phyloP scores from a whole-genome alignment of 495 filamentous ascomycete genomes.

The Cetradonia linearis region DNA sequence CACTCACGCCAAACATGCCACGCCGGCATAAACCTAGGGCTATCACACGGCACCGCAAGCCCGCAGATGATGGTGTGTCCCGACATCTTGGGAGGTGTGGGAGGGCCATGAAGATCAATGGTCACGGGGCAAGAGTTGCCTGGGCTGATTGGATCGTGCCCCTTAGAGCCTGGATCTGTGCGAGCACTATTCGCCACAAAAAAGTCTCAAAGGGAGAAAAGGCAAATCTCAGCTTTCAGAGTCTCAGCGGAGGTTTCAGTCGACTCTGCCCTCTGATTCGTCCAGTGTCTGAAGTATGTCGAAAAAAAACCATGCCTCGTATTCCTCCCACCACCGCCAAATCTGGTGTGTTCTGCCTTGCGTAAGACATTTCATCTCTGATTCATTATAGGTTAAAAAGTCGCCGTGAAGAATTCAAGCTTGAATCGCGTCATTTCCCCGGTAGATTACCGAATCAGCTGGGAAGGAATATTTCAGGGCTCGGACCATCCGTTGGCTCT shows the following conservation, averaged over 20 bases:
- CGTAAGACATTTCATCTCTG: not conserved
- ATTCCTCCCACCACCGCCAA: not conserved
- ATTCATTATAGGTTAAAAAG: not conserved
- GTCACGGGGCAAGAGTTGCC: conserved; percentile 4
- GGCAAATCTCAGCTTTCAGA: not conserved
- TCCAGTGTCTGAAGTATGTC: not conserved
- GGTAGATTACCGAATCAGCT: not conserved
- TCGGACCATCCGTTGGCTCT: not conserved
- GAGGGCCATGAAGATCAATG: conserved; percentile 11
- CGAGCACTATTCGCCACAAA: not conserved
- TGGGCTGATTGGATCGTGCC: not conserved
- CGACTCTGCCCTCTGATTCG: not conserved
- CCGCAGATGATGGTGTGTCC: conserved; percentile 15
- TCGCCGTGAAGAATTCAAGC: not conserved
- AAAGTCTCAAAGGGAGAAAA: not conserved
- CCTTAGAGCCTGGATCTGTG: not conserved
- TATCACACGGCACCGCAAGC: conserved; percentile 3
- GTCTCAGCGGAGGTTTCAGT: not conserved
- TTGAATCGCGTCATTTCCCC: not conserved
- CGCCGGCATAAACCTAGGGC: conserved; percentile 1
- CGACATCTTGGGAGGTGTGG: conserved; percentile 12
- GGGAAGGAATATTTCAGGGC: not conserved
- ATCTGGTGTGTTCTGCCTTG: not conserved
- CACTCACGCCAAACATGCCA: conserved; percentile 12
- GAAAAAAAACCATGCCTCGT: not conserved